phyloP scores from a whole-genome alignment of 768 basidiomycete species.

The Dendrothele bispora region DNA sequence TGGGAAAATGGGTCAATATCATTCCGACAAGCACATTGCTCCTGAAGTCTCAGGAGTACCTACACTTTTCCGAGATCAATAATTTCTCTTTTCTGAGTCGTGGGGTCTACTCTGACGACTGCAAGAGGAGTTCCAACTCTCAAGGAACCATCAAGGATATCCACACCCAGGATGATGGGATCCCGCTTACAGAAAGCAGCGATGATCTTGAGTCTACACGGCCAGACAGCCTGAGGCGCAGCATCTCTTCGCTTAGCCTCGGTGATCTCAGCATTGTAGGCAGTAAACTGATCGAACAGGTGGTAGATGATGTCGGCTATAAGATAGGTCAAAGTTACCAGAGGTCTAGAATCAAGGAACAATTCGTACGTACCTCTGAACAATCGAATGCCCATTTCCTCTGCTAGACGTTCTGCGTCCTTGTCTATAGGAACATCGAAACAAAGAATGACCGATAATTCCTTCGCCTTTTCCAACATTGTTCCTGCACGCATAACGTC shows the following conservation, averaged over 20 bases:
- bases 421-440: conserved; percentile 96
- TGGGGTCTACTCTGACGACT: conserved; percentile 89
- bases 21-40: background rate
- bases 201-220: conserved; percentile 89
- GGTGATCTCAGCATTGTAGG: conserved; percentile 86
- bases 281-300: conserved; percentile 93
- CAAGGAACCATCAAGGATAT: conserved; percentile 90
- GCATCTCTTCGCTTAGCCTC: conserved; percentile 93
- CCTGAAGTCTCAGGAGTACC: conserved; percentile 29
- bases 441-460: conserved; percentile 91
- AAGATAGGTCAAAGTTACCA: conserved; percentile 6
- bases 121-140: conserved; percentile 93
- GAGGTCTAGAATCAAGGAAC: conserved; percentile 5
- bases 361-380: conserved; percentile 72
- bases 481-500: conserved; percentile 90
- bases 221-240: conserved; percentile 95
- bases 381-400: conserved; percentile 90
- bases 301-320: conserved; percentile 98
- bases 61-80: conserved; percentile 94
- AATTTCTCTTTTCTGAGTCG: conserved; percentile 87
- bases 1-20: conserved; percentile 30
- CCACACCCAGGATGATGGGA: conserved; percentile 95
- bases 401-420: conserved; percentile 88
- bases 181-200: conserved; percentile 96
- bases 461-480: conserved; percentile 96